Evolutionary conservation across 1,284 basidiomycete genomes (phyloP), one percentile per base, ranked within the genome.

Genomic region (Apiotrichum laibachii): DNA sequence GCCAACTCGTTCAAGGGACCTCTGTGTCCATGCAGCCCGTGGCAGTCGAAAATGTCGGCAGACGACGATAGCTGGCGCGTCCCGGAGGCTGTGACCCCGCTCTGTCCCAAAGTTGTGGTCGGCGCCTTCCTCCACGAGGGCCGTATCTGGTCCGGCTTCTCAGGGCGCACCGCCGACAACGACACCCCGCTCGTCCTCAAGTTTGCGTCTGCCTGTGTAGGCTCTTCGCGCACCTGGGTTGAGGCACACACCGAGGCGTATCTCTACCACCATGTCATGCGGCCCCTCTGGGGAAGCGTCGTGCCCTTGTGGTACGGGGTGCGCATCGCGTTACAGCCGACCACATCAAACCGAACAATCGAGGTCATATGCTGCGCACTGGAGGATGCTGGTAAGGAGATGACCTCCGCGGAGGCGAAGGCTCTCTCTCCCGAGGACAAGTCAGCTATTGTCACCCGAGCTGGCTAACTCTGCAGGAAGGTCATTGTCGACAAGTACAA

Each of bases 401-500:
- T 46, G 55, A 37, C 5, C 21, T 18, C 4, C 21, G 22, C 37
- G 16, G 49, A 56, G 9, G 49, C 37, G 7, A 11, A 12, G 5
- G 22, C 18, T 1, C 18, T 57, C 8, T 33, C 26, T 0, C 12
- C n/a, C 3, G 37, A 42, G 5, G 56, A 52, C 12, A 52, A 51
- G 56, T 53, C 15, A 35, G 55, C 46, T 5, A n/a, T 2, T 1
- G 6, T 10, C 10, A 40, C 18, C 0, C n/a, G 21, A 5, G 5
- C 18, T 37, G 37, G 5, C 50, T 52, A 31, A 53, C 37, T 18
- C n/a, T 13, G 9, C 45, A 57, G 50, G 10, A n/a, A 31, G 5
- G 10, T 37, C 9, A 48, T 57, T 19, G 18, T 46, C 5, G 37
- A 39, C 22, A 57, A 57, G 50, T 57, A 57, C 45, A 19, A 31